Evolutionary conservation across 192 early-diverging fungal species (phyloP).

Genomic region (Lobulomyces angularis): DNA sequence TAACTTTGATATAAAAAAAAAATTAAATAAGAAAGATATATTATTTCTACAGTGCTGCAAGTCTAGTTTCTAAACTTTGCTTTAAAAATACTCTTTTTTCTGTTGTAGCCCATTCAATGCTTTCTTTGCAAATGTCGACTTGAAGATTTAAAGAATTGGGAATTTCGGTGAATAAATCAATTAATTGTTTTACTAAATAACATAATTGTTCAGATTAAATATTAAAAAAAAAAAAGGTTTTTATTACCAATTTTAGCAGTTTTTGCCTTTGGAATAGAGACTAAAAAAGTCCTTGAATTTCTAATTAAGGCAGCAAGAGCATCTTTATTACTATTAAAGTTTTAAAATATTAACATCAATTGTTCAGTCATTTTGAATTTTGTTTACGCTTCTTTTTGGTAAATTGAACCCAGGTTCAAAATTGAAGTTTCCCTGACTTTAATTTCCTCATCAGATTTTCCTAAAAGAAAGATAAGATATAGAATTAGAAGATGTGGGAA

Average conservation of each 20-base stretch:
- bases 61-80: constrained; percentile 87
- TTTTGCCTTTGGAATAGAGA: constrained; percentile 86
- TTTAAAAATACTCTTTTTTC: constrained; percentile 93
- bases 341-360: not conserved
- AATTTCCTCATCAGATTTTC: constrained; percentile 27
- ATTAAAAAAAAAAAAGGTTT: not conserved
- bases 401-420: constrained; percentile 61
- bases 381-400: constrained; percentile 49
- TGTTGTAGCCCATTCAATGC: constrained; percentile 78
- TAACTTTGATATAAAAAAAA: constrained; percentile 27
- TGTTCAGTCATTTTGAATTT: not conserved
- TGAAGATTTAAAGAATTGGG: constrained; percentile 77
- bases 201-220: constrained; percentile 2
- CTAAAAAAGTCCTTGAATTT: constrained; percentile 64
- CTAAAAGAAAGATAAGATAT: constrained; percentile 6
- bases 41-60: constrained; percentile 64
- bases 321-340: constrained; percentile 44
- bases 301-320: constrained; percentile 74
- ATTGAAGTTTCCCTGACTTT: constrained; percentile 55
- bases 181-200: constrained; percentile 60
- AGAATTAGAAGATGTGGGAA: constrained; percentile 26
- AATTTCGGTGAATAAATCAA: constrained; percentile 79
- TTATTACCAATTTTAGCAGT: constrained; percentile 82
- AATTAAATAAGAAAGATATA: constrained; percentile 7
- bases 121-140: constrained; percentile 85